Conservation (phyloP, 176 grass and related monocot genomes). For the Oryza meyeriana region DNA sequence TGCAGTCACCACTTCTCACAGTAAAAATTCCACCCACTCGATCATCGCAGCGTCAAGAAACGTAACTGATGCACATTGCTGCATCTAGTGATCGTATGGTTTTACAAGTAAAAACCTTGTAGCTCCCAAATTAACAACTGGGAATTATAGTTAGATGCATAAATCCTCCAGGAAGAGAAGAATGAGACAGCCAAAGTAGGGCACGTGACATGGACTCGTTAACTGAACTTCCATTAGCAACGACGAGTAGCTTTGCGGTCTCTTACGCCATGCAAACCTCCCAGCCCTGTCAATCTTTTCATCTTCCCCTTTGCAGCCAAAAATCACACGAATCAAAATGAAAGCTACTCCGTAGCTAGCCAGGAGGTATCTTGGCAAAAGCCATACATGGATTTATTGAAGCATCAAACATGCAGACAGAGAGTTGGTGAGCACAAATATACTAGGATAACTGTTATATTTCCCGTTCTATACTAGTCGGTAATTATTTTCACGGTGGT, state of each 20-base stretch:
- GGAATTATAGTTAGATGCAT: neutral
- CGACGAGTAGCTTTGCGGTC: constrained; percentile 16
- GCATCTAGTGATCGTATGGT: neutral
- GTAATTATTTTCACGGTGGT: neutral
- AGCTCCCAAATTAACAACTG: neutral
- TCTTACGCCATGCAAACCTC: constrained; percentile 45
- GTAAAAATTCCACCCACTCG: neutral
- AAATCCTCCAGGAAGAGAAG: constrained; percentile 5
- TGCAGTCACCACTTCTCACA: neutral
- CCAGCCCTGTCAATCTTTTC: neutral
- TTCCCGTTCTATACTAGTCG: too few species aligned
- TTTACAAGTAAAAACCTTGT: neutral
- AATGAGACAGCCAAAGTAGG: neutral
- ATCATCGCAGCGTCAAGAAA: neutral
- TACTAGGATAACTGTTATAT: too few species aligned
- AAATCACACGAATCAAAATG: constrained; percentile 28
- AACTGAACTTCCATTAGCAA: constrained; percentile 38
- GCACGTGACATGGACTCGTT: constrained; percentile 12
- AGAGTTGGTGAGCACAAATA: too few species aligned
- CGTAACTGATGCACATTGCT: neutral
- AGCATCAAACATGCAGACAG: neutral
- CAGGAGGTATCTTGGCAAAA: constrained; percentile 15
- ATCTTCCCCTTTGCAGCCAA: neutral
- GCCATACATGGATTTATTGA: constrained; percentile 8
- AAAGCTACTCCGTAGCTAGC: constrained; percentile 17